Percentiles rank a stretch among this genome's conserved stretches.
These are phyloP conservation scores for Naematelia encephala DNA, from an alignment of 768 basidiomycete genomes.

Conservation along the genomic window DNA sequence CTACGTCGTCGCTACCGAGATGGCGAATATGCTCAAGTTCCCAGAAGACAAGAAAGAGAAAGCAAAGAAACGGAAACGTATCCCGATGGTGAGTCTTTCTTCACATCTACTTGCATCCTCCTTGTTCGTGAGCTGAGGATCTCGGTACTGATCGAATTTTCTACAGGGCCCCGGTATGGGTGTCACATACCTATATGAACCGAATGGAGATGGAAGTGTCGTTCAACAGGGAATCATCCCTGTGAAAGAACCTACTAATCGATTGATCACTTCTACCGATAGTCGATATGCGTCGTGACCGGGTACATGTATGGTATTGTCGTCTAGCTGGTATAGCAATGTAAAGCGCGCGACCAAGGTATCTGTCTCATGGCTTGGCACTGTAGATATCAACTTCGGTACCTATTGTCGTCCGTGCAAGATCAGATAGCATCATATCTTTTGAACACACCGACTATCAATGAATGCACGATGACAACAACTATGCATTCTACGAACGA, in stretches of 20 bases:
- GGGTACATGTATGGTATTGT: neutral
- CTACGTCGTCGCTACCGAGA: conserved; percentile 33
- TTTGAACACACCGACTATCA: neutral
- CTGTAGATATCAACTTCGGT: no score
- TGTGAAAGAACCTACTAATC: conserved; percentile 32
- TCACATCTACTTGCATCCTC: neutral
- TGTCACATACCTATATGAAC: conserved; percentile 44
- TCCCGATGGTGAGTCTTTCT: conserved; percentile 27
- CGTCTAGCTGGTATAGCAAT: no score
- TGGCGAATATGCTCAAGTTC: conserved; percentile 23
- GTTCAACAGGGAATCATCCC: conserved; percentile 26
- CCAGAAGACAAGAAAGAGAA: conserved; percentile 10
- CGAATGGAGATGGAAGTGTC: conserved; percentile 17
- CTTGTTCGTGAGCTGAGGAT: neutral
- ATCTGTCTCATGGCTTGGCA: no score
- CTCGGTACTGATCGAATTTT: neutral
- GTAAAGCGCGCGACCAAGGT: no score
- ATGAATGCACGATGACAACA: neutral
- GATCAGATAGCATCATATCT: no score
- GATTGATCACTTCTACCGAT: conserved; percentile 34
- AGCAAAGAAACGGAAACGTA: conserved; percentile 20
- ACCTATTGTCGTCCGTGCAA: no score
- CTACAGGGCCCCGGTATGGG: conserved; percentile 40
- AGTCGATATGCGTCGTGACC: conserved; percentile 38
- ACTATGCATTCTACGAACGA: neutral